phyloP scores from a whole-genome alignment of 2,329 filamentous ascomycete species.

The Phialophora tarda region DNA sequence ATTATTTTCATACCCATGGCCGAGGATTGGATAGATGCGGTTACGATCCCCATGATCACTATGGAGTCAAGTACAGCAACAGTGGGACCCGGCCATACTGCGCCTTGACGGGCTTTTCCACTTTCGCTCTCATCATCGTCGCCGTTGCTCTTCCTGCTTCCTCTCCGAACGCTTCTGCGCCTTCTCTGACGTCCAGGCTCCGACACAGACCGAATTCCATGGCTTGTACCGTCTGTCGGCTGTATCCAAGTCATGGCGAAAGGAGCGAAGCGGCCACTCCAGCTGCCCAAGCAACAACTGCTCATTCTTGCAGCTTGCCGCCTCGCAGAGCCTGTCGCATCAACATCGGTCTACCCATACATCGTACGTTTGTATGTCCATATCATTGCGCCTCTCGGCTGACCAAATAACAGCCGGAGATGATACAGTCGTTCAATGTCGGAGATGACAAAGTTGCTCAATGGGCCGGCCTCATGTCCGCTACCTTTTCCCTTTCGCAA shows the following conservation, averaged over 20 bases:
- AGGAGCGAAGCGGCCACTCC: slow-evolving; percentile 50
- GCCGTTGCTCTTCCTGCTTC: neutral
- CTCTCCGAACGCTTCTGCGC: neutral
- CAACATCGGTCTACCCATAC: slow-evolving; percentile 73
- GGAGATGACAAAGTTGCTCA: slow-evolving; percentile 73
- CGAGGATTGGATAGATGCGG: slow-evolving; percentile 15
- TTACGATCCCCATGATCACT: slow-evolving; percentile 6
- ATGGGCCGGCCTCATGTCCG: slow-evolving; percentile 78
- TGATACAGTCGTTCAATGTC: slow-evolving; percentile 80
- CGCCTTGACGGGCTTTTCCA: slow-evolving; percentile 20
- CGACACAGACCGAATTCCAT: slow-evolving; percentile 17
- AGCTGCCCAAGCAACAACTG: slow-evolving; percentile 77
- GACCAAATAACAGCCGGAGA: slow-evolving; percentile 65
- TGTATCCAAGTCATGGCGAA: slow-evolving; percentile 31
- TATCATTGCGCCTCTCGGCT: neutral
- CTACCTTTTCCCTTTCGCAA: slow-evolving; percentile 74
- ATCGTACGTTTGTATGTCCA: slow-evolving; percentile 45
- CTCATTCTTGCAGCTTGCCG: slow-evolving; percentile 78
- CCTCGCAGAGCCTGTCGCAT: slow-evolving; percentile 73
- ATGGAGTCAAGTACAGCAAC: slow-evolving; percentile 6
- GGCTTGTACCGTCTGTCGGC: slow-evolving; percentile 18
- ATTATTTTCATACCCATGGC: neutral
- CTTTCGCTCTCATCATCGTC: neutral
- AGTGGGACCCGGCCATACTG: slow-evolving; percentile 27
- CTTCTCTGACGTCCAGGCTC: neutral